Evolutionary conservation across 202 grass and related monocot genomes (phyloP).

Genomic region (Zoysia matrella): DNA sequence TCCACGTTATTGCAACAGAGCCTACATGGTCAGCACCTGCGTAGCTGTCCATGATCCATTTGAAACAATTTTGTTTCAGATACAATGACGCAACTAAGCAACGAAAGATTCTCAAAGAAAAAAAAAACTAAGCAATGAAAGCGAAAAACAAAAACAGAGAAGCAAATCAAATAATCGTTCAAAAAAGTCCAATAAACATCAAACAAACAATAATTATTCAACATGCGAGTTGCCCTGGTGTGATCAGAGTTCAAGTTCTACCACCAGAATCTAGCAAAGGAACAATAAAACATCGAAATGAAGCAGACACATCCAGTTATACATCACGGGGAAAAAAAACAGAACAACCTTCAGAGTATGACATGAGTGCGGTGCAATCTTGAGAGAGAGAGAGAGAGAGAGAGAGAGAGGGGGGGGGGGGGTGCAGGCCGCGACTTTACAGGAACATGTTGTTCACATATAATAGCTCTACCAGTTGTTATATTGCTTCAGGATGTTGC

Average conservation of each 20-base stretch:
- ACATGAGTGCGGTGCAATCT: constrained; percentile 19
- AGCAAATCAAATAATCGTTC: not conserved
- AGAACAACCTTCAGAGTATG: not conserved
- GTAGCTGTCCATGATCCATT: not conserved
- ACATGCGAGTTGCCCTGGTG: not conserved
- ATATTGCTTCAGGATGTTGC: constrained; percentile 44
- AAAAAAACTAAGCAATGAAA: not conserved
- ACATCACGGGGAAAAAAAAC: too few species aligned
- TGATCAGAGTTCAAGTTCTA: not conserved
- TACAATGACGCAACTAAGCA: not conserved
- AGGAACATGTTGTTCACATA: constrained; percentile 20
- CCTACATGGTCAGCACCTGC: constrained; percentile 18
- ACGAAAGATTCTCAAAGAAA: too few species aligned
- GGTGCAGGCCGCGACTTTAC: not conserved
- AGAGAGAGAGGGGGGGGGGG: too few species aligned
- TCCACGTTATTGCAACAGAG: constrained; percentile 36
- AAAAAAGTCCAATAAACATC: not conserved
- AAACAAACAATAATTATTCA: not conserved
- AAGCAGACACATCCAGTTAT: not conserved
- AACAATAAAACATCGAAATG: not conserved
- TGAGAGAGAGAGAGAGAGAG: not conserved
- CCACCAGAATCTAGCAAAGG: too few species aligned
- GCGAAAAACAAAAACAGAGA: not conserved
- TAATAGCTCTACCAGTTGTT: constrained; percentile 6
- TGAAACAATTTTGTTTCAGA: not conserved